Evolutionary conservation across 2,329 filamentous ascomycete species (phyloP).

Genomic region (Biscogniauxia marginata): DNA sequence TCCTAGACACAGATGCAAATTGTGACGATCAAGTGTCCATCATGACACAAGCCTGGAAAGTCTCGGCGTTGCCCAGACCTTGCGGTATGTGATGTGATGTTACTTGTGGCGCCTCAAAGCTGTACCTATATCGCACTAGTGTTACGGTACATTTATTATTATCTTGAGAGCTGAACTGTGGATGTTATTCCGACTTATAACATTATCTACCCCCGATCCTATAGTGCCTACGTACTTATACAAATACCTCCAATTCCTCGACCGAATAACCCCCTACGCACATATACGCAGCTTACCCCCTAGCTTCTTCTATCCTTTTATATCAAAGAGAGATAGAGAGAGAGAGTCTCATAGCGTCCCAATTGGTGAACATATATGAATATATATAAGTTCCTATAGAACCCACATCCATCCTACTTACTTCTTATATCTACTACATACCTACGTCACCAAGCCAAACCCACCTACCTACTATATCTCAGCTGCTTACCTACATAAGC

Average conservation of each 20-base stretch:
- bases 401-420: not conserved
- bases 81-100: not conserved
- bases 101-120: slow-evolving; percentile 11
- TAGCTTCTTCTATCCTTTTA: no score
- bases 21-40: slow-evolving; percentile 3
- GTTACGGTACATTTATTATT: no score
- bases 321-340: slow-evolving; percentile 4
- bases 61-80: slow-evolving; percentile 9
- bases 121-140: no score
- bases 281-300: no score
- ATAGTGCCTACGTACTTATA: no score
- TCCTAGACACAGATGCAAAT: not conserved
- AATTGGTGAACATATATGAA: not conserved
- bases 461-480: not conserved
- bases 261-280: no score
- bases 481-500: slow-evolving; percentile 4
- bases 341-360: not conserved
- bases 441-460: slow-evolving; percentile 4
- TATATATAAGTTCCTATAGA: not conserved
- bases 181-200: no score
- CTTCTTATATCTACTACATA: slow-evolving; percentile 9
- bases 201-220: no score
- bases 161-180: no score
- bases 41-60: slow-evolving; percentile 15
- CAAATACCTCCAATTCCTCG: no score